phyloP scores from a whole-genome alignment of 73 alveolate genomes.

The Diophrys appendiculata region DNA sequence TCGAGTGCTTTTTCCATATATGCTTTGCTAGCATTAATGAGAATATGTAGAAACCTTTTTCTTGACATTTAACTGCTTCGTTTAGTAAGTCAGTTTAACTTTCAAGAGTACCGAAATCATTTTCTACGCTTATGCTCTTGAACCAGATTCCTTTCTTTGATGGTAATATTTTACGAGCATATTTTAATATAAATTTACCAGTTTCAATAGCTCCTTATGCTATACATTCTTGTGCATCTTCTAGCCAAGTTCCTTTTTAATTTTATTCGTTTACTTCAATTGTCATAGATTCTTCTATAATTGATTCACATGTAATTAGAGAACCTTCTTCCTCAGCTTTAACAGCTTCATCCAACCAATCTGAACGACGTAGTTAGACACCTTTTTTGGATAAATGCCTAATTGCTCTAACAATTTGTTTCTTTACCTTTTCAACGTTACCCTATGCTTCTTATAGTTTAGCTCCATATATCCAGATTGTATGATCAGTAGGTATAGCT shows the following conservation, averaged over 20 bases:
- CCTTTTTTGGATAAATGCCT: constrained; percentile 58
- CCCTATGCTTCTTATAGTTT: constrained; percentile 89
- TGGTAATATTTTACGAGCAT: constrained; percentile 47
- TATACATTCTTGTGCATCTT: constrained; percentile 44
- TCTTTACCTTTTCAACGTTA: constrained; percentile 35
- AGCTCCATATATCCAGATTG: constrained; percentile 89
- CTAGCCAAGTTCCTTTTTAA: constrained; percentile 42
- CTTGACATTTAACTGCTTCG: constrained; percentile 35
- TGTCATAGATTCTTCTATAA: constrained; percentile 60
- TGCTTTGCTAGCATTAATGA: constrained; percentile 79
- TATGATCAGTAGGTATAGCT: constrained; percentile 83
- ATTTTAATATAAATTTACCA: constrained; percentile 47
- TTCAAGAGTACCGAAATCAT: constrained; percentile 58
- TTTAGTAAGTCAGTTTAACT: constrained; percentile 27
- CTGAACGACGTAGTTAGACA: constrained; percentile 58
- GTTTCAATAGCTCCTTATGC: constrained; percentile 63
- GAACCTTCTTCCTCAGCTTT: constrained; percentile 72
- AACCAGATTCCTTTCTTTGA: constrained; percentile 48
- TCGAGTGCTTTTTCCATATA: constrained; percentile 63
- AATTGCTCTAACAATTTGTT: constrained; percentile 66
- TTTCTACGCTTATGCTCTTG: constrained; percentile 54
- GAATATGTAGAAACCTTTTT: constrained; percentile 21
- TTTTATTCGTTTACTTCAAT: constrained; percentile 55
- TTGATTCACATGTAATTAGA: constrained; percentile 66
- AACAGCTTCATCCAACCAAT: constrained; percentile 86